Percentiles rank a stretch among this genome's conserved stretches.
These are phyloP conservation scores for Globisporangium paroecandrum DNA, from an alignment of 352 stramenopile genomes.

Conservation along the genomic window DNA sequence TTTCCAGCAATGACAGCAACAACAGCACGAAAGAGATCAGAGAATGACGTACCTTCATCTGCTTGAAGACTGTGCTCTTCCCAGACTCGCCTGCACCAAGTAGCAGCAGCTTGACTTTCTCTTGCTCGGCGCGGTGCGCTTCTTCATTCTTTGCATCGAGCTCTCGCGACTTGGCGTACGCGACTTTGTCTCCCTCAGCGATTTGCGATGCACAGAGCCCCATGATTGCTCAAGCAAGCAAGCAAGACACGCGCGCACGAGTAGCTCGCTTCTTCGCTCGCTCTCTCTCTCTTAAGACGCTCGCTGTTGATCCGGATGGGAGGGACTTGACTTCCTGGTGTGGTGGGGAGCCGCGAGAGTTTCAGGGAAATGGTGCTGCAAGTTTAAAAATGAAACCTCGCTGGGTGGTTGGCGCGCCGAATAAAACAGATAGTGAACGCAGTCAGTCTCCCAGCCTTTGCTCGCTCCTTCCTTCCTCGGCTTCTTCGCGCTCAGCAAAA, in stretches of 20 bases:
- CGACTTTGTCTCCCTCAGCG: conserved; percentile 53
- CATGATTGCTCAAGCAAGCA: conserved; percentile 32
- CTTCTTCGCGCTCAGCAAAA: conserved; percentile 16
- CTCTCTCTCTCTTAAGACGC: not conserved
- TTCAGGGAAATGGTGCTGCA: conserved; percentile 40
- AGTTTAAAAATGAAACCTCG: conserved; percentile 76
- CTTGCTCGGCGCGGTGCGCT: conserved; percentile 69
- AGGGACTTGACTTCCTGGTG: conserved; percentile 9
- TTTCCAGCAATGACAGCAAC: not conserved
- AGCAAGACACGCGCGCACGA: not conserved
- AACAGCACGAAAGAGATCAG: not conserved
- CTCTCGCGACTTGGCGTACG: conserved; percentile 68
- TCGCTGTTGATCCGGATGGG: not conserved
- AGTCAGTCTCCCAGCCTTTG: not conserved
- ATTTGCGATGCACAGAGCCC: conserved; percentile 65
- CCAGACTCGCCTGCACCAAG: conserved; percentile 93
- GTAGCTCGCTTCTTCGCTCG: conserved; percentile 1
- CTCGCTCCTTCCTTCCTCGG: not conserved
- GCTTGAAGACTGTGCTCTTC: conserved; percentile 94
- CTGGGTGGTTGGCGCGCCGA: conserved; percentile 7
- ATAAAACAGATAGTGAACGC: conserved; percentile 1
- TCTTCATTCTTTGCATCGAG: conserved; percentile 80
- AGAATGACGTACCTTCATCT: conserved; percentile 75
- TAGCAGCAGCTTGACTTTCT: conserved; percentile 96
- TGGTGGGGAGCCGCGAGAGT: conserved; percentile 26